These are phyloP conservation scores for Myrmaecium sp. DNA, from an alignment of 2,329 filamentous ascomycete species.

Conservation along the genomic window DNA sequence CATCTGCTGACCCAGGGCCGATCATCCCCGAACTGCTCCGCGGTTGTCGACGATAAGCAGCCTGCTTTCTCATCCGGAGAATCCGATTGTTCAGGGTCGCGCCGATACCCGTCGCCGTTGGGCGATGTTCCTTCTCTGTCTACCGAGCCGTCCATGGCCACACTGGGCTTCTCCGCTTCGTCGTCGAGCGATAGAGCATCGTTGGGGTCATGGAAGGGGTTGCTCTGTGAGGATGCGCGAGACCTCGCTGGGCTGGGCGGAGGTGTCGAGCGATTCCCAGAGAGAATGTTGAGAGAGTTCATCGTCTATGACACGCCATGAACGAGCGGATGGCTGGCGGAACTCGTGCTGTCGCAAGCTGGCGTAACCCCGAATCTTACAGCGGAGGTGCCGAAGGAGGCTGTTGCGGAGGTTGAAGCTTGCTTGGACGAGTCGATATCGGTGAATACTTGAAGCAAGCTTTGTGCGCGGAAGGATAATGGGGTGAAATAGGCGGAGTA, in stretches of 20 bases:
- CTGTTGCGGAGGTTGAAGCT: not conserved
- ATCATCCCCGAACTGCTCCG: conserved; percentile 4
- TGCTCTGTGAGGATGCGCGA: conserved; percentile 36
- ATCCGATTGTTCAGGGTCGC: too few species aligned
- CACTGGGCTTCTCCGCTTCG: not conserved
- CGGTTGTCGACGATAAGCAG: conserved; percentile 12
- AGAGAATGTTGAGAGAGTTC: conserved; percentile 95
- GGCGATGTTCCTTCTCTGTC: too few species aligned
- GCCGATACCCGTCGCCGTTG: too few species aligned
- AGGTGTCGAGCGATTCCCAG: conserved; percentile 47
- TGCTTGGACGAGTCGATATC: too few species aligned
- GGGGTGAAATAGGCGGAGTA: too few species aligned
- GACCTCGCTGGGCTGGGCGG: conserved; percentile 32
- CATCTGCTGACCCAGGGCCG: conserved; percentile 25
- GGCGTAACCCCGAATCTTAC: not conserved
- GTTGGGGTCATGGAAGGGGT: conserved; percentile 14
- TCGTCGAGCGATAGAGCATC: conserved; percentile 1
- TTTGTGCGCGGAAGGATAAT: too few species aligned
- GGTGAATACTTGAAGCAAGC: too few species aligned
- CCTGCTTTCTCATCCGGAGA: conserved; percentile 13
- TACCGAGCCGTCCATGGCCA: not conserved
- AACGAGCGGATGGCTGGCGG: conserved; percentile 10
- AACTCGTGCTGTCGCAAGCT: too few species aligned
- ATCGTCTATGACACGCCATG: conserved; percentile 47
- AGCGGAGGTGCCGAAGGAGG: not conserved